A percentile compares a stretch with the other conserved stretches of the same genome.
Conservation (phyloP, 2,329 filamentous ascomycete species). For the Penicillium sp. region DNA sequence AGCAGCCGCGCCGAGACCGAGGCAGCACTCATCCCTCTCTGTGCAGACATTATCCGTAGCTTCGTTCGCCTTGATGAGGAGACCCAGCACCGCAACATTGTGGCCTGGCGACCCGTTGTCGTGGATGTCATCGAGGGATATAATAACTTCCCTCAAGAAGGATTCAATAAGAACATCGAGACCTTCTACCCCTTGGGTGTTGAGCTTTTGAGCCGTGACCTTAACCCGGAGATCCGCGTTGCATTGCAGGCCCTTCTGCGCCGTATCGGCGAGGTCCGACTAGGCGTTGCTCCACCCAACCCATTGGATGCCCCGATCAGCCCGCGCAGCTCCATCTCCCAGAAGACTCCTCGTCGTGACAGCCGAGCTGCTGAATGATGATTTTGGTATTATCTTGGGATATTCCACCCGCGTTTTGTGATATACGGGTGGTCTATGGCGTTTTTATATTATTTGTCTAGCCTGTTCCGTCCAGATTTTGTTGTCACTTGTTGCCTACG, state of each 20-base stretch:
- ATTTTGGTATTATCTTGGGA: slow-evolving; percentile 27
- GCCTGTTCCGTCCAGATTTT: slow-evolving; percentile 1
- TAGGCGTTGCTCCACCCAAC: slow-evolving; percentile 47
- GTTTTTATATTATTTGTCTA: slow-evolving; percentile 12
- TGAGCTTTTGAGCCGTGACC: slow-evolving; percentile 77
- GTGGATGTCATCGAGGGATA: slow-evolving; percentile 96
- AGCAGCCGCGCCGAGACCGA: slow-evolving; percentile 81
- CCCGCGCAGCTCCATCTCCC: slow-evolving; percentile 39
- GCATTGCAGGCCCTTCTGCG: slow-evolving; percentile 76
- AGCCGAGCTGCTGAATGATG: slow-evolving; percentile 26
- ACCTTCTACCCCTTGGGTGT: slow-evolving; percentile 85
- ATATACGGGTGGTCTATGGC: slow-evolving; percentile 16
- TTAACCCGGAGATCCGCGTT: slow-evolving; percentile 73
- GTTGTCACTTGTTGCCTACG: slow-evolving; percentile 2
- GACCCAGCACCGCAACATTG: slow-evolving; percentile 92
- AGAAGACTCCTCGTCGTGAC: slow-evolving; percentile 30
- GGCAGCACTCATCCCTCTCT: slow-evolving; percentile 86
- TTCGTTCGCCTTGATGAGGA: slow-evolving; percentile 91
- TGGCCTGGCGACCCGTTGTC: slow-evolving; percentile 95
- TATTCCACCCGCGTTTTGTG: slow-evolving; percentile 29
- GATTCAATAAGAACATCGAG: slow-evolving; percentile 75
- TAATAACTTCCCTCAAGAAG: slow-evolving; percentile 73
- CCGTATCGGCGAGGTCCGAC: slow-evolving; percentile 74
- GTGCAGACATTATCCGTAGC: slow-evolving; percentile 85
- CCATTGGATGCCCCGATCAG: slow-evolving; percentile 28